These are phyloP conservation scores for Corrigiola litoralis DNA, from an alignment of 179 eudicot species.

Conservation along the genomic window DNA sequence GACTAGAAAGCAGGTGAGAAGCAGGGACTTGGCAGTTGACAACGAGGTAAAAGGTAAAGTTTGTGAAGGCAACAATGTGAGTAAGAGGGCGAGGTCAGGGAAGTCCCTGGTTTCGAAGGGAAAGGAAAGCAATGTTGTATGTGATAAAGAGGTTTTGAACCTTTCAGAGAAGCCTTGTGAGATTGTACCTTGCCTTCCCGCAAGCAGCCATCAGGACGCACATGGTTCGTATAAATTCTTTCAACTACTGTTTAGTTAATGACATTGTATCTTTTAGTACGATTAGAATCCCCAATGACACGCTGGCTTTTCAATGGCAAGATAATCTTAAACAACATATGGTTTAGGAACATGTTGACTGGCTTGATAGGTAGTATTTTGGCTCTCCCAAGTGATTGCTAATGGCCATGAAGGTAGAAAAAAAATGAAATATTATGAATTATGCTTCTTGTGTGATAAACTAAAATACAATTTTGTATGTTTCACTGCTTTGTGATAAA, in stretches of 20 bases:
- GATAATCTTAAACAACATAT: too few relatives aligned
- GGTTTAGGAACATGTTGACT: too few relatives aligned
- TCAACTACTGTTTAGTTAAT: not conserved
- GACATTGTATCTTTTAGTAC: not conserved
- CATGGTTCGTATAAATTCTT: constrained; percentile 14
- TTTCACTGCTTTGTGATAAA: not conserved
- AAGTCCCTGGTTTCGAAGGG: not conserved
- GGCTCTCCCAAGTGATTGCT: too few relatives aligned
- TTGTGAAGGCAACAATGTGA: not conserved
- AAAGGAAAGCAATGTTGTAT: not conserved
- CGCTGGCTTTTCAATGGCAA: too few relatives aligned
- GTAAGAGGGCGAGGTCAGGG: not conserved
- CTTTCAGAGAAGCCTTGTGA: not conserved
- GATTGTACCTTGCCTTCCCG: not conserved
- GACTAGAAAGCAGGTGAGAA: constrained; percentile 15
- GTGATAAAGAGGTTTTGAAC: not conserved
- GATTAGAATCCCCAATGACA: too few relatives aligned
- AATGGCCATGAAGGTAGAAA: not conserved
- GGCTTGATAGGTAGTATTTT: too few relatives aligned
- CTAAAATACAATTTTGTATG: too few relatives aligned
- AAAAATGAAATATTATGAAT: not conserved
- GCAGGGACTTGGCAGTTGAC: not conserved
- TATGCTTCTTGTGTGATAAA: not conserved
- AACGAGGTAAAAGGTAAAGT: not conserved
- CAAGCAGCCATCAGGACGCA: not conserved